Conservation (phyloP, 805 yeast genomes). For the Yamadazyma philogaea region DNA sequence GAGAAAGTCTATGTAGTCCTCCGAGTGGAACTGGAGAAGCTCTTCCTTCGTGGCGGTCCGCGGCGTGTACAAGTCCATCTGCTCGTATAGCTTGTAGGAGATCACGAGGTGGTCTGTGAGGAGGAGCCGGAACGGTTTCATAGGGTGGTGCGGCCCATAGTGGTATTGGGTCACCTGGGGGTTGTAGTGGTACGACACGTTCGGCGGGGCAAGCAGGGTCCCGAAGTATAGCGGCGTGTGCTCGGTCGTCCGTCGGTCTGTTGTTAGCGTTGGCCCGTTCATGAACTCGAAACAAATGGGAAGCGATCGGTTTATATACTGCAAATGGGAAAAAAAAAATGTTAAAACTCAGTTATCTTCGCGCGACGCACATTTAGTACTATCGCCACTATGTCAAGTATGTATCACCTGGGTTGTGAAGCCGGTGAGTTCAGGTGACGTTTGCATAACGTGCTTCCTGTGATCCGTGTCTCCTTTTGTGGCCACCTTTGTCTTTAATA, state of each 20-base stretch:
- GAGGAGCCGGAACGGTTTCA: constrained; percentile 95
- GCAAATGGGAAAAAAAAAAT: too few relatives aligned
- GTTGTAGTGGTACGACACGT: constrained; percentile 86
- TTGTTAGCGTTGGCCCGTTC: constrained; percentile 22
- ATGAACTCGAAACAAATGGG: not conserved
- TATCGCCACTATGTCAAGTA: constrained; percentile 15
- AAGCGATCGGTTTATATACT: too few relatives aligned
- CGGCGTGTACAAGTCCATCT: constrained; percentile 87
- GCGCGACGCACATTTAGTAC: not conserved
- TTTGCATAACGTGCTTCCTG: too few relatives aligned
- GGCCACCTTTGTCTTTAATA: too few relatives aligned
- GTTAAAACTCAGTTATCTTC: too few relatives aligned
- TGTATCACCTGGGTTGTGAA: too few relatives aligned
- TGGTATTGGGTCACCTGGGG: constrained; percentile 78
- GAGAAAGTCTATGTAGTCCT: constrained; percentile 78
- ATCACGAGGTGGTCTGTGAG: constrained; percentile 88
- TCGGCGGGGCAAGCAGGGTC: constrained; percentile 32
- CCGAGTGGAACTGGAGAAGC: constrained; percentile 76
- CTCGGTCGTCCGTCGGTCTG: constrained; percentile 31
- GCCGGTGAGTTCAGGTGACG: too few relatives aligned
- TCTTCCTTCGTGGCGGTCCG: constrained; percentile 80
- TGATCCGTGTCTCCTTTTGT: too few relatives aligned
- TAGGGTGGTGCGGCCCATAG: constrained; percentile 94
- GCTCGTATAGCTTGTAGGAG: constrained; percentile 78
- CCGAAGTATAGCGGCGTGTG: constrained; percentile 33